Conservation (phyloP, 1,284 basidiomycete genomes). For the Baeospora myosura region DNA sequence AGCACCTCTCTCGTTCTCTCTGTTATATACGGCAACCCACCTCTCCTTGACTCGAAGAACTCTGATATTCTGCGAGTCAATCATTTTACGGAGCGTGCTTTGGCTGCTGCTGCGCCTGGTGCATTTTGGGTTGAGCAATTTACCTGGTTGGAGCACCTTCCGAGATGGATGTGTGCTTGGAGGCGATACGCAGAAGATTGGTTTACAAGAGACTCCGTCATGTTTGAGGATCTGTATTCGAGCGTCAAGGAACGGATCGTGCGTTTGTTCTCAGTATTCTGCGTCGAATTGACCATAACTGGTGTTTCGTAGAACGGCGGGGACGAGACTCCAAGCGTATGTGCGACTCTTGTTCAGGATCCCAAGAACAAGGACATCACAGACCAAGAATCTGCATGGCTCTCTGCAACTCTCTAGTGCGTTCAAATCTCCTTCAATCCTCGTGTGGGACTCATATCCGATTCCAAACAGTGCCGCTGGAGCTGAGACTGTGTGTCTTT, state of each 20-base stretch:
- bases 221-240: conserved; percentile 10
- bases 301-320: neutral
- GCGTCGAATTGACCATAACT: neutral
- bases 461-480: conserved; percentile 7
- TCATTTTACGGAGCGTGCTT: conserved; percentile 9
- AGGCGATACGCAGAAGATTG: conserved; percentile 12
- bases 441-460: neutral
- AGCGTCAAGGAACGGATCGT: conserved; percentile 8
- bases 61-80: conserved; percentile 12
- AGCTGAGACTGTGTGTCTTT: conserved; percentile 7
- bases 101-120: conserved; percentile 13
- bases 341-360: conserved; percentile 4
- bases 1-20: conserved; percentile 7
- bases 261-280: neutral
- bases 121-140: conserved; percentile 19
- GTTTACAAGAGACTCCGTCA: conserved; percentile 6
- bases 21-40: conserved; percentile 11
- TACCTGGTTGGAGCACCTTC: conserved; percentile 15
- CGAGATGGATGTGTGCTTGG: conserved; percentile 14
- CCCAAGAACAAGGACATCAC: conserved; percentile 2
- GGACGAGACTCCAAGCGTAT: conserved; percentile 3
- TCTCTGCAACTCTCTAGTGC: conserved; percentile 8
- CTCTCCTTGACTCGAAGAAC: conserved; percentile 10
- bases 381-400: conserved; percentile 9
- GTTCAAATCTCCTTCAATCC: neutral